phyloP scores from a whole-genome alignment of 352 stramenopile genomes.

The Peronospora destructor region DNA sequence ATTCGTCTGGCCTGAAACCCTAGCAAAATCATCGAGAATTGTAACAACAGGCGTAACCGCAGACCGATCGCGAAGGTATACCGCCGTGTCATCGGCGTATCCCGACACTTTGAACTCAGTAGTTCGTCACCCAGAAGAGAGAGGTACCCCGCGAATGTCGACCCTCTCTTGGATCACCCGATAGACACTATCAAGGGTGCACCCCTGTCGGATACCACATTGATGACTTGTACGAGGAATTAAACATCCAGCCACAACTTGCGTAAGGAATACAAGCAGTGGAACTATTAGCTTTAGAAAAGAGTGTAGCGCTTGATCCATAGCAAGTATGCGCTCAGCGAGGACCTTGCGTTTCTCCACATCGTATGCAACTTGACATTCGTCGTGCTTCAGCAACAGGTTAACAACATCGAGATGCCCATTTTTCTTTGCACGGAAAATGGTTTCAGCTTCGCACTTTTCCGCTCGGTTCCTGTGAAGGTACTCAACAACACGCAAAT shows the following conservation, averaged over 20 bases:
- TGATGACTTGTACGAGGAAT: not conserved
- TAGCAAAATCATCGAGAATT: too few relatives aligned
- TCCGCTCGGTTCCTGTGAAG: conserved; percentile 8
- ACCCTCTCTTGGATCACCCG: too few relatives aligned
- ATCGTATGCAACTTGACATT: conserved; percentile 9
- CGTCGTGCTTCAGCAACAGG: conserved; percentile 6
- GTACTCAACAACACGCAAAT: conserved; percentile 11
- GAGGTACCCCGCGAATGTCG: too few relatives aligned
- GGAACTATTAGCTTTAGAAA: conserved; percentile 1
- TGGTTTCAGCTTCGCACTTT: not conserved
- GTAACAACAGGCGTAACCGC: too few relatives aligned
- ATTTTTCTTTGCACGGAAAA: conserved; percentile 6
- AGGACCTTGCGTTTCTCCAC: not conserved
- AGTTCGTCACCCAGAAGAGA: too few relatives aligned
- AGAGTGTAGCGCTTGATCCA: not conserved
- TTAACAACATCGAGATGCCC: conserved; percentile 1
- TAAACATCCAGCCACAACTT: not conserved
- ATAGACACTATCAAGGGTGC: too few relatives aligned
- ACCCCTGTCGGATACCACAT: too few relatives aligned
- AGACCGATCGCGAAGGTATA: too few relatives aligned
- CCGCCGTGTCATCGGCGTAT: too few relatives aligned
- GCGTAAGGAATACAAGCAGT: not conserved
- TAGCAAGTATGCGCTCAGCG: not conserved
- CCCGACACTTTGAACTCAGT: too few relatives aligned
- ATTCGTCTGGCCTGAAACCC: too few relatives aligned